Percentiles rank a stretch among this genome's conserved stretches.
These are phyloP conservation scores for Dendrocalamus sinicus DNA, from an alignment of 176 grass and related monocot genomes.

Conservation along the genomic window DNA sequence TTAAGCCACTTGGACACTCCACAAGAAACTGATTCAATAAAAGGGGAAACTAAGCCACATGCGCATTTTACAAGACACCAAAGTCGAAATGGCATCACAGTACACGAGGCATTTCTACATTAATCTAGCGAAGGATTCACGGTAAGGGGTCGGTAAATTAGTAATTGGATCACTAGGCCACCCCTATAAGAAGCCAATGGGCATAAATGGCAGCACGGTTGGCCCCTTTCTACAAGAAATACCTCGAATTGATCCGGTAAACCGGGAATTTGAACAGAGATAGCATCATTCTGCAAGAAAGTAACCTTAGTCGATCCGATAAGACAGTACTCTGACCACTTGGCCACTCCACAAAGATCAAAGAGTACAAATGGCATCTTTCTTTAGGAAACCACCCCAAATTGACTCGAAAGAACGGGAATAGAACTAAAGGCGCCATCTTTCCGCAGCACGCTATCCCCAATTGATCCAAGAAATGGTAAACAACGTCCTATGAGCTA, in stretches of 20 bases:
- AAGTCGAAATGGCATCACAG: conserved; percentile 25
- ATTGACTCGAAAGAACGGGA: conserved; percentile 14
- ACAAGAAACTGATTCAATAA: conserved; percentile 37
- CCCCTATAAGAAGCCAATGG: conserved; percentile 7
- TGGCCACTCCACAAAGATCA: conserved; percentile 37
- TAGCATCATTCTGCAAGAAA: conserved; percentile 25
- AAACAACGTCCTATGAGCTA: neutral
- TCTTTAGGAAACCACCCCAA: conserved; percentile 20
- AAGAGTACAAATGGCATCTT: conserved; percentile 34
- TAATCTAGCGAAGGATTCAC: conserved; percentile 28
- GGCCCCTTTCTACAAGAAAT: neutral
- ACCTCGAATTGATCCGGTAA: neutral
- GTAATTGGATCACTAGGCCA: conserved; percentile 7
- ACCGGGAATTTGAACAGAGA: conserved; percentile 9
- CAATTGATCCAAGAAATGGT: conserved; percentile 37
- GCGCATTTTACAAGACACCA: conserved; percentile 18
- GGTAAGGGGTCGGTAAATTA: conserved; percentile 2
- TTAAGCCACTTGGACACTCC: conserved; percentile 40
- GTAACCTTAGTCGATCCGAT: conserved; percentile 6
- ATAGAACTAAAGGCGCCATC: conserved; percentile 9
- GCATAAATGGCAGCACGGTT: conserved; percentile 27
- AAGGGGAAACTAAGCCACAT: conserved; percentile 30
- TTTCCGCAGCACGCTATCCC: neutral
- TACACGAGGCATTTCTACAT: neutral
- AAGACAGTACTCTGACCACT: neutral